Percentiles rank a stretch among this genome's conserved stretches.
These are phyloP conservation scores for Fusarium verrucosum DNA, from an alignment of 2,329 filamentous ascomycete genomes.

Conservation along the genomic window DNA sequence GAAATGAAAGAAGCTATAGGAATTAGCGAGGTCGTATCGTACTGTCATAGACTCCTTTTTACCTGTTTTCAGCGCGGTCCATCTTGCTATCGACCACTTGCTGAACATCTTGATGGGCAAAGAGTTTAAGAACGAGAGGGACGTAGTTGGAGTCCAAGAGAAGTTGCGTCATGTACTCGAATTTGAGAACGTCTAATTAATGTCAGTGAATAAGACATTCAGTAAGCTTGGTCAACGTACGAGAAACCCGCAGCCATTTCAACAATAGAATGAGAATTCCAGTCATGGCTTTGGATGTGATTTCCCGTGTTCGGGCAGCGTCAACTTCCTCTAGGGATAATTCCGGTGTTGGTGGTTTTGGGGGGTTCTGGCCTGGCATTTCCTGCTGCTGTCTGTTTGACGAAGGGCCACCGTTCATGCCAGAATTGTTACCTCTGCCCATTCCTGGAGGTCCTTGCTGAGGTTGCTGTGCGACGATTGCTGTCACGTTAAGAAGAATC, in stretches of 20 bases:
- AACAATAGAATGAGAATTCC: slow-evolving; percentile 85
- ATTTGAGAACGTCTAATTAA: slow-evolving; percentile 83
- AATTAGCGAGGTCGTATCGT: slow-evolving; percentile 4
- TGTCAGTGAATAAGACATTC: slow-evolving; percentile 22
- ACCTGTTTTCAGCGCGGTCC: slow-evolving; percentile 85
- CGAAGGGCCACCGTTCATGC: slow-evolving; percentile 53
- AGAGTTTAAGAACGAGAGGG: slow-evolving; percentile 89
- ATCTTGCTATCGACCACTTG: slow-evolving; percentile 86
- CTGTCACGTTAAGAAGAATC: slow-evolving; percentile 85
- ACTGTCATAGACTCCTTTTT: slow-evolving; percentile 38
- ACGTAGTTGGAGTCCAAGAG: slow-evolving; percentile 95
- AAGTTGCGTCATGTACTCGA: slow-evolving; percentile 93
- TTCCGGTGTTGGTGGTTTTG: slow-evolving; percentile 54
- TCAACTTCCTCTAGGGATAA: slow-evolving; percentile 80
- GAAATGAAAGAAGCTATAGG: slow-evolving; percentile 83
- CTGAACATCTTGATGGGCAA: slow-evolving; percentile 93
- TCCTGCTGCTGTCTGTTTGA: slow-evolving; percentile 46
- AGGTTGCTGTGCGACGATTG: slow-evolving; percentile 74
- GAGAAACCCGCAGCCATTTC: slow-evolving; percentile 96
- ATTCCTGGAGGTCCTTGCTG: slow-evolving; percentile 57
- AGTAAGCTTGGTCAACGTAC: slow-evolving; percentile 62
- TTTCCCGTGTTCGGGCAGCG: slow-evolving; percentile 81
- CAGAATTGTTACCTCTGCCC: slow-evolving; percentile 52
- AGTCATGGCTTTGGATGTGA: slow-evolving; percentile 91
- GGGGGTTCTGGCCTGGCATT: slow-evolving; percentile 46